Conservation (phyloP, 768 basidiomycete species). For the Russula brevipes region DNA sequence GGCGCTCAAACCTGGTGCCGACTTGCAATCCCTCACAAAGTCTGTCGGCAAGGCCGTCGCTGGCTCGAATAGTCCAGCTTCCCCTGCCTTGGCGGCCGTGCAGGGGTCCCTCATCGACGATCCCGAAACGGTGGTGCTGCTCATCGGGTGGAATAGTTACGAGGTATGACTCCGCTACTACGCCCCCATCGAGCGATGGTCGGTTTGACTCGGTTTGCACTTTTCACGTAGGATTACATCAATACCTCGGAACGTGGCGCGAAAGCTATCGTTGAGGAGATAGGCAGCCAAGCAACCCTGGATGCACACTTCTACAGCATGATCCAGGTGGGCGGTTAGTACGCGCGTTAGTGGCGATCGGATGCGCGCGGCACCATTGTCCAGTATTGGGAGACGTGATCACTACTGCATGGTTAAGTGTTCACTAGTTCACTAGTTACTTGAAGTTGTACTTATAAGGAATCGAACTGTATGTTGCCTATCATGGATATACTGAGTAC, state of each 20-base stretch:
- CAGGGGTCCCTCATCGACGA: background rate
- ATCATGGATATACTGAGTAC: too few relatives aligned
- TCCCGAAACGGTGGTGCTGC: background rate
- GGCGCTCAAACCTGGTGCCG: background rate
- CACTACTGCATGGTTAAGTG: too few relatives aligned
- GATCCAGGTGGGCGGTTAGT: too few relatives aligned
- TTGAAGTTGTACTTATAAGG: too few relatives aligned
- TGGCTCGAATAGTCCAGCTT: background rate
- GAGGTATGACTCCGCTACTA: background rate
- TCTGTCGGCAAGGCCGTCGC: background rate
- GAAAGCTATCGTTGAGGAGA: too few relatives aligned
- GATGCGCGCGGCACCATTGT: too few relatives aligned
- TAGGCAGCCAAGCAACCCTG: background rate
- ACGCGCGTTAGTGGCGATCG: too few relatives aligned
- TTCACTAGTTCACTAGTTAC: too few relatives aligned
- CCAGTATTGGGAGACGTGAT: too few relatives aligned
- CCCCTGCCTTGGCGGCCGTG: background rate
- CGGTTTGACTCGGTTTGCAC: background rate
- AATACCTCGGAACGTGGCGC: background rate
- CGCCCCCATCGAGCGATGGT: background rate
- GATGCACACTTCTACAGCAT: background rate
- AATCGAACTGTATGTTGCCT: too few relatives aligned
- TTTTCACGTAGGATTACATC: background rate
- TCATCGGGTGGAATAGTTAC: background rate
- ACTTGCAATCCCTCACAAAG: background rate